phyloP scores from a whole-genome alignment of 345 rosid species.

The Anacardium occidentale region DNA sequence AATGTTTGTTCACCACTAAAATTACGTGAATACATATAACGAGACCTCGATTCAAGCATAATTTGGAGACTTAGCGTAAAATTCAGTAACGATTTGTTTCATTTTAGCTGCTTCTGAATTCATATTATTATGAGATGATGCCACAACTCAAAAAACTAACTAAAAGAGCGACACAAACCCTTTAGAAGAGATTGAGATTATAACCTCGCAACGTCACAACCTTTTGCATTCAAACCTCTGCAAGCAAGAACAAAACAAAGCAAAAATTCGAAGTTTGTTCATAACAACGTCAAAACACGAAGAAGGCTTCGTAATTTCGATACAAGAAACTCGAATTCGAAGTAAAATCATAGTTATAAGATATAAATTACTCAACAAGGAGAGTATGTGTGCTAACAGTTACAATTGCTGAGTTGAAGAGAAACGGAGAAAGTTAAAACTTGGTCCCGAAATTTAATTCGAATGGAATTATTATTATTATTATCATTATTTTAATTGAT shows the following conservation, averaged over 20 bases:
- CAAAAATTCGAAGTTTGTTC: conserved; percentile 11
- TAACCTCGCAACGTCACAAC: conserved; percentile 5
- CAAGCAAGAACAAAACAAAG: conserved; percentile 11
- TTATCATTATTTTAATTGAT: not conserved
- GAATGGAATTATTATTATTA: too few relatives aligned
- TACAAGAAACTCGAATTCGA: not conserved
- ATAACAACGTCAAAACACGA: too few relatives aligned
- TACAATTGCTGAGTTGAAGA: not conserved
- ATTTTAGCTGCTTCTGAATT: conserved; percentile 66
- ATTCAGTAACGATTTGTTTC: conserved; percentile 88
- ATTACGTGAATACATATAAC: conserved; percentile 74
- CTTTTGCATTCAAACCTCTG: conserved; percentile 20
- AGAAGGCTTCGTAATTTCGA: too few relatives aligned
- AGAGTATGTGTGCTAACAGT: not conserved
- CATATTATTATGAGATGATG: conserved; percentile 48
- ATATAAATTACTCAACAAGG: not conserved
- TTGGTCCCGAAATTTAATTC: not conserved
- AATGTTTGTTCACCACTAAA: conserved; percentile 76
- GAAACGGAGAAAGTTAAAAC: not conserved
- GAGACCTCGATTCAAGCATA: conserved; percentile 85
- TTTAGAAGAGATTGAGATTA: conserved; percentile 20
- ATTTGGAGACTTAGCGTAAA: conserved; percentile 88
- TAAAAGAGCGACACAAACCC: conserved; percentile 18
- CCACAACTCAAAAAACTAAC: conserved; percentile 33
- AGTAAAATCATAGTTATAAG: not conserved